Evolutionary conservation across 495 filamentous ascomycete species (phyloP), one percentile per base, ranked within the genome.

Genomic region (Usnea hakonensis): DNA sequence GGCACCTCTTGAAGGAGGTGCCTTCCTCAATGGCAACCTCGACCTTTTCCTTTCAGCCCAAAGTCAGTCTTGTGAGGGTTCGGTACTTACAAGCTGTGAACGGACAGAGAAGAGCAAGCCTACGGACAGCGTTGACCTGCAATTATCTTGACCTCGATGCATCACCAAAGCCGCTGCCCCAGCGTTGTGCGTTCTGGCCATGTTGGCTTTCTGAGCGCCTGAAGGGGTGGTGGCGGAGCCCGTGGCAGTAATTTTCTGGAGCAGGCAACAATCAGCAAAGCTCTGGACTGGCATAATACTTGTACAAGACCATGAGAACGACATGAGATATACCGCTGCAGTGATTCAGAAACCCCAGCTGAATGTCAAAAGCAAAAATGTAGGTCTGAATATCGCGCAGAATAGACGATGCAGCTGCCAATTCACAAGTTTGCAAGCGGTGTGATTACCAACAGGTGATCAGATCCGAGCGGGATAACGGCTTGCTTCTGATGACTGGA

Each of bases 51-150:
- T 43, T 9, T 62, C 41, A 62, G 54, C 53, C 23, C 17, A 44
- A 33, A 23, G 2, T 23, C 8, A 37, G 32, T 55, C 8, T n/a
- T 23, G 3, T 7, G 14, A 37, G 19, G 13, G 6, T 14, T 50
- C n/a, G 5, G 14, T 5, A 57, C 60, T 57, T 46, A 62, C 65
- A 37, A 67, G 57, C 40, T 67, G 65, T 21, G 65, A 58, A 21
- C 65, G 65, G 32, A 64, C 61, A 23, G 65, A 61, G 43, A 67
- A 67, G 48, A 67, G 61, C n/a, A 67, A 62, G 43, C 65, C 65
- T 10, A 67, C 36, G 26, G 56, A 61, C 37, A 64, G 19, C 2
- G 48, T 6, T 13, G 65, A 60, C 21, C 41, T 61, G 36, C 46
- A 43, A n/a, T 67, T 67, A 4, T 55, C 65, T n/a, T 32, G 16